phyloP scores from a whole-genome alignment of 106 monocot genomes.

The Acanthochlamys bracteata region DNA sequence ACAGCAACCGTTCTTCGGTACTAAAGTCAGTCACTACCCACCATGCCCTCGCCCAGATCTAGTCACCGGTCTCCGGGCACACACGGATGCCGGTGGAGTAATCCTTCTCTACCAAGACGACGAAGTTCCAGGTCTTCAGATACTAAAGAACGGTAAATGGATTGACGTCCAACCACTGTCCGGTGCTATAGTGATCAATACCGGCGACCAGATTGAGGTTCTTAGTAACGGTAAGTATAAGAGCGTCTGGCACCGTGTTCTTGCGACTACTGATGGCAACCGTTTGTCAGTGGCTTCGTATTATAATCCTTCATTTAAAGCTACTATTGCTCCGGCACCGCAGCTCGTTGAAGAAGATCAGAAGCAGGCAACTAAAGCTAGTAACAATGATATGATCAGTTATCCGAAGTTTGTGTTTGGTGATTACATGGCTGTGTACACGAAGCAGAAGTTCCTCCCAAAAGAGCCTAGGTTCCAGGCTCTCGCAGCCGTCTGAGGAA shows the following conservation, averaged over 20 bases:
- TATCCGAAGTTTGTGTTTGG: conserved; percentile 10
- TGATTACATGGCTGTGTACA: conserved; percentile 7
- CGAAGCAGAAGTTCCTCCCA: conserved; percentile 12
- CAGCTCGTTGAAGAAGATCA: not conserved
- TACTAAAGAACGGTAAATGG: conserved; percentile 43
- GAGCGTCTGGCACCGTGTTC: conserved; percentile 28
- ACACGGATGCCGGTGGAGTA: conserved; percentile 89
- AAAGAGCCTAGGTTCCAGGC: conserved; percentile 14
- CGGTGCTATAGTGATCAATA: conserved; percentile 70
- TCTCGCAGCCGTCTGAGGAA: not conserved
- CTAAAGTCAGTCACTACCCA: conserved; percentile 50
- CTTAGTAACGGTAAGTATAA: conserved; percentile 54
- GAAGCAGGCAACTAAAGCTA: no score
- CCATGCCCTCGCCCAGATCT: conserved; percentile 28
- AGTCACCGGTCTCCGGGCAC: conserved; percentile 43
- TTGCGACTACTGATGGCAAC: conserved; percentile 9
- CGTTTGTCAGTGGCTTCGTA: conserved; percentile 16
- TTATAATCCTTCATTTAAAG: conserved; percentile 1
- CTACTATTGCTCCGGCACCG: not conserved
- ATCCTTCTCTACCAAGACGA: conserved; percentile 57
- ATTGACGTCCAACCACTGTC: conserved; percentile 61
- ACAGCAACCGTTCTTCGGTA: conserved; percentile 39
- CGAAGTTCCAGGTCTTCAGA: conserved; percentile 31
- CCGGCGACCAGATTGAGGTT: conserved; percentile 80
- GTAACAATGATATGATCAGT: not conserved